Conservation (phyloP, 169 alveolate species). For the Cryptosporidium parvum region DNA sequence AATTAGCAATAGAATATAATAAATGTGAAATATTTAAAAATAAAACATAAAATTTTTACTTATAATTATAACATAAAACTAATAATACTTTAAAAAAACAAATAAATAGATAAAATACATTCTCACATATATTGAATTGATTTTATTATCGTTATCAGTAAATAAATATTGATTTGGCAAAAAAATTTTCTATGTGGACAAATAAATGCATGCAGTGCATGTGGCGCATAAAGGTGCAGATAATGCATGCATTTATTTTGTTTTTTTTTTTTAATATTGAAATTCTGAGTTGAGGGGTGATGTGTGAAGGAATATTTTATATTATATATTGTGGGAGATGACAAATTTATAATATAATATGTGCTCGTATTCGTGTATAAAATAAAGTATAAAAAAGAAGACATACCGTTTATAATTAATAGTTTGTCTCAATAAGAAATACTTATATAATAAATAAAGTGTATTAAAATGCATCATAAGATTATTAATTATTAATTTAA, state of each 20-base stretch:
- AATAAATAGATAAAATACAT: background rate
- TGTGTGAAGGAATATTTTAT: too few relatives aligned
- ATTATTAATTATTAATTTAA: conserved; percentile 42
- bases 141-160: background rate
- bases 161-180: background rate
- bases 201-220: background rate
- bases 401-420: conserved; percentile 14
- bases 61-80: too few relatives aligned
- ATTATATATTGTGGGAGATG: background rate
- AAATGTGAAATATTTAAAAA: background rate
- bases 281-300: background rate
- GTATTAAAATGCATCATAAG: conserved; percentile 11
- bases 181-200: background rate
- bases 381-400: background rate
- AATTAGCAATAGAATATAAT: background rate
- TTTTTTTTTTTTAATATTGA: too few relatives aligned
- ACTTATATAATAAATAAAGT: conserved; percentile 5
- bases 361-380: conserved; percentile 27
- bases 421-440: conserved; percentile 48
- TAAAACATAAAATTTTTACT: too few relatives aligned
- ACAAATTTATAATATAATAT: background rate
- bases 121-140: background rate
- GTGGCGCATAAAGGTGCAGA: background rate
- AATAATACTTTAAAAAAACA: too few relatives aligned
- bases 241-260: background rate